Percentiles rank a stretch among this genome's conserved stretches.
These are phyloP conservation scores for Sordariomycetes sp. DNA, from an alignment of 2,329 filamentous ascomycete species.

Conservation along the genomic window DNA sequence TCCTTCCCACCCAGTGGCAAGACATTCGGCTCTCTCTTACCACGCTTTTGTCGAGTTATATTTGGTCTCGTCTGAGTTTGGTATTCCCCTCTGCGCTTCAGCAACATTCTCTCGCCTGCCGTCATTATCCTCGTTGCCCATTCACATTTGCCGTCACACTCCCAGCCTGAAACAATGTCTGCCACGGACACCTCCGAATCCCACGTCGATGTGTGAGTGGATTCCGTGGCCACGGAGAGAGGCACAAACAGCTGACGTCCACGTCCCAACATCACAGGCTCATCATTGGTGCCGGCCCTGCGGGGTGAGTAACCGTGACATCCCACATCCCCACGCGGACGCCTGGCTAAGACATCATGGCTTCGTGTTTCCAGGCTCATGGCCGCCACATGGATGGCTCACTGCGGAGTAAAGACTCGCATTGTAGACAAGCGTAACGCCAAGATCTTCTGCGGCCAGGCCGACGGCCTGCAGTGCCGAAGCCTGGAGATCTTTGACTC, in stretches of 20 bases:
- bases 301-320: constrained; percentile 12
- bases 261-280: constrained; percentile 12
- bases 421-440: constrained; percentile 31
- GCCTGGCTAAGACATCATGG: not conserved
- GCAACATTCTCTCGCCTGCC: no score
- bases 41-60: not conserved
- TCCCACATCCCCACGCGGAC: not conserved
- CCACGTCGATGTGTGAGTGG: constrained; percentile 15
- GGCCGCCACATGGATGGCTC: constrained; percentile 30
- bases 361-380: constrained; percentile 19
- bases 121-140: not conserved
- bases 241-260: not conserved
- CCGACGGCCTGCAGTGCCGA: constrained; percentile 45
- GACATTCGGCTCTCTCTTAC: not conserved
- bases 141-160: not conserved
- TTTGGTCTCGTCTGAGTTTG: not conserved
- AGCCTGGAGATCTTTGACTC: constrained; percentile 65
- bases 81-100: not conserved
- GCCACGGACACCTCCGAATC: constrained; percentile 7
- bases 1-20: no score
- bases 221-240: not conserved
- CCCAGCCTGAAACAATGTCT: not conserved
- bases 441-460: constrained; percentile 28
- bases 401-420: constrained; percentile 26
- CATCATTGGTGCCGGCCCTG: constrained; percentile 28